Conservation (phyloP, 352 stramenopile species). For the Phytophthora idaei region DNA sequence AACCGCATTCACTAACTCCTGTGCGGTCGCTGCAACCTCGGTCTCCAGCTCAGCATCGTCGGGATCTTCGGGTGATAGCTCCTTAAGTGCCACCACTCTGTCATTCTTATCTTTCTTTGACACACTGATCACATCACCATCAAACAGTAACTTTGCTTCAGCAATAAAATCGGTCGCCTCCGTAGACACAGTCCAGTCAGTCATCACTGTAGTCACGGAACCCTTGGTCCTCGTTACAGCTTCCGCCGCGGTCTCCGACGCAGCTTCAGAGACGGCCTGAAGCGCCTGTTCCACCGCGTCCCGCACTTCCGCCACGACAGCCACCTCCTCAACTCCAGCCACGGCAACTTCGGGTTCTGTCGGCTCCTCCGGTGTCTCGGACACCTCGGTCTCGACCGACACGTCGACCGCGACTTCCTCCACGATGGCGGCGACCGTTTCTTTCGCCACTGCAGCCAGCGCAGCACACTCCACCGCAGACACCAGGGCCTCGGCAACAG, state of each 20-base stretch:
- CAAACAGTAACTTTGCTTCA: neutral
- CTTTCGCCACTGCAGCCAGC: neutral
- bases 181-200: neutral
- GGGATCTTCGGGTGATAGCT: neutral
- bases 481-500: neutral
- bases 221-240: neutral
- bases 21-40: slow-evolving; percentile 11
- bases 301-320: slow-evolving; percentile 1
- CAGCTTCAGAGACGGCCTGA: slow-evolving; percentile 4
- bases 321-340: slow-evolving; percentile 1
- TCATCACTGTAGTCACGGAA: neutral
- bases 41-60: slow-evolving; percentile 16
- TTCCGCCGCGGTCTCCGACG: neutral
- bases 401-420: neutral
- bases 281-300: slow-evolving; percentile 7
- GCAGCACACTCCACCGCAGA: neutral
- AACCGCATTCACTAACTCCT: slow-evolving; percentile 18
- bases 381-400: neutral
- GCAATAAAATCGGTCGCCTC: neutral
- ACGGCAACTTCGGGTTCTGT: neutral
- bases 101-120: neutral
- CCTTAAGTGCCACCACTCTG: neutral
- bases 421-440: neutral
- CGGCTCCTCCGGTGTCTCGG: neutral
- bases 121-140: neutral